Base-by-base conservation (phyloP, 192 early-diverging fungal species). In the Phlyctochytrium planicorne region DNA sequence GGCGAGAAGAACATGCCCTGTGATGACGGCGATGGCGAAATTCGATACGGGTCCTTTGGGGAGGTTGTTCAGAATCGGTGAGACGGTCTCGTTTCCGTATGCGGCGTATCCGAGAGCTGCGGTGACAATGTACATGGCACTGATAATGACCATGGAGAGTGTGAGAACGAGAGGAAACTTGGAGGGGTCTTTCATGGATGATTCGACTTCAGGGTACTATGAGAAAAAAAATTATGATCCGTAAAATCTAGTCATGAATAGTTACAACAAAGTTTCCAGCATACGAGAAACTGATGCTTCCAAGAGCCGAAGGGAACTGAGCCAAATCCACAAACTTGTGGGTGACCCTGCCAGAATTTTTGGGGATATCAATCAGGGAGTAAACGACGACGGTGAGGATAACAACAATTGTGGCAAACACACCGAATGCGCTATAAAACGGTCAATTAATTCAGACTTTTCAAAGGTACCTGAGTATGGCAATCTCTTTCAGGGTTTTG, bases 211-310 rank as follows among this genome's bases (percentile, higher is more conserved):
- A 30, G 92, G 89, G 73, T 93, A 93, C 68, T 71, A 35, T 40
- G 0, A 4, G 2, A 20, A 52, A 20, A 67, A 6, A 1, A 1
- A 34, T 1, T 2, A 10, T 34, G 25, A 34, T 57, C 24, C 55
- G 16, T 30, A 2, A 33, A 34, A 27, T 30, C 25, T 17, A 10
- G 30, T 3, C 27, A 31, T 10, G 20, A 34, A 17, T 52, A 36
- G 63, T 66, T 35, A 71, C 70, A 10, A 91, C 87, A 3, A 86
- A 89, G 57, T 91, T 91, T 47, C 91, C 91, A n/a, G 89, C 83
- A 65, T 87, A 95, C 70, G 87, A 88, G 75, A 95, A 93, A 17
- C 86, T 86, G 68, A 95, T 89, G 0, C 90, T 90, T 0, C 89
- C 89, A 3, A 95, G 65, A 0, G 91, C 88, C 3, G 84, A 83